Evolutionary conservation across 306 rosid genomes (phyloP).

Genomic region (Pyrus pyrifolia): DNA sequence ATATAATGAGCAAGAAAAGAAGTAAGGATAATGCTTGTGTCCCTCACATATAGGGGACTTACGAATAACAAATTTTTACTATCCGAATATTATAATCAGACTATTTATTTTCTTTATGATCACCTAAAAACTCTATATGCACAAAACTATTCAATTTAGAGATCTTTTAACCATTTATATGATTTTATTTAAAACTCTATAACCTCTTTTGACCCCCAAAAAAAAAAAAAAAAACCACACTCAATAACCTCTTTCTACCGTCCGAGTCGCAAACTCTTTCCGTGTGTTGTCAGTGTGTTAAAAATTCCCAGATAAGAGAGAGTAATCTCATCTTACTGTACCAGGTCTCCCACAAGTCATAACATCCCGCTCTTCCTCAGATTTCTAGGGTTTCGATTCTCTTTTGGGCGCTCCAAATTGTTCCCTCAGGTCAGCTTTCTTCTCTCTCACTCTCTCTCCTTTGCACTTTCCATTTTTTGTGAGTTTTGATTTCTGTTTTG

Average conservation of each 20-base stretch:
- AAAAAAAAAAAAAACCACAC: too few relatives aligned
- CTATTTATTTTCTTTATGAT: too few relatives aligned
- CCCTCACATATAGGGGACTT: too few relatives aligned
- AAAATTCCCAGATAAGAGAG: constrained; percentile 3
- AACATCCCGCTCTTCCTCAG: constrained; percentile 17
- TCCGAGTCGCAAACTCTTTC: not conserved
- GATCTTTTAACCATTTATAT: too few relatives aligned
- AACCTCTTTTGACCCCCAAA: too few relatives aligned
- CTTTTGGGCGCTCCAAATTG: not conserved
- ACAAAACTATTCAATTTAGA: too few relatives aligned
- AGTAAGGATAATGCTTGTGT: too few relatives aligned
- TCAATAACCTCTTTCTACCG: too few relatives aligned
- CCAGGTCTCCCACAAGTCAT: not conserved
- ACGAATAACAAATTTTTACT: too few relatives aligned
- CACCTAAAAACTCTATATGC: too few relatives aligned
- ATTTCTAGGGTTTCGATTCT: constrained; percentile 21
- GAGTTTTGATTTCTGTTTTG: constrained; percentile 15
- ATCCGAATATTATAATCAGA: fast-evolving
- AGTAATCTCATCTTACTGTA: not conserved
- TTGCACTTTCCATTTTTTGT: not conserved
- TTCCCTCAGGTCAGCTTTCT: constrained; percentile 27
- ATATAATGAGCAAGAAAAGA: too few relatives aligned
- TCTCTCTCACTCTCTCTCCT: not conserved
- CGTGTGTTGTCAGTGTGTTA: not conserved
- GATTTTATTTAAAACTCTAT: too few relatives aligned